These are phyloP conservation scores for Piedraia hortae DNA, from an alignment of 2,329 filamentous ascomycete genomes.

Conservation along the genomic window DNA sequence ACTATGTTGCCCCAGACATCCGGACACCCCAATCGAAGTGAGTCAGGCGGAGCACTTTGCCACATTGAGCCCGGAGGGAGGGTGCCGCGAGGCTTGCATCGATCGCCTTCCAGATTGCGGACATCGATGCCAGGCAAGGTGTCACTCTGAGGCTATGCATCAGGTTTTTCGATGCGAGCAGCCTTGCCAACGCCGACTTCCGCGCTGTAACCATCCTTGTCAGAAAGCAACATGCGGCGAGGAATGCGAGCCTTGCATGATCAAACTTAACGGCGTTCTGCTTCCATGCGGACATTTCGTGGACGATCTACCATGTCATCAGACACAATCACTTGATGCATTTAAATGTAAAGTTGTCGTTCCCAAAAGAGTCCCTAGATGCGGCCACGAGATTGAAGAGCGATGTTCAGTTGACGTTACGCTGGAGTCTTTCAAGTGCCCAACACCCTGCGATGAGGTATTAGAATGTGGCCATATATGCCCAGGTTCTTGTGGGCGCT, in stretches of 20 bases:
- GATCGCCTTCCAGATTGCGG: slow-evolving; percentile 19
- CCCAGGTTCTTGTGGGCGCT: slow-evolving; percentile 21
- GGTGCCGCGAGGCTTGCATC: slow-evolving; percentile 26
- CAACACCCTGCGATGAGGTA: slow-evolving; percentile 17
- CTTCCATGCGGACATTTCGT: slow-evolving; percentile 10
- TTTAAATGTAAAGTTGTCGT: slow-evolving; percentile 25
- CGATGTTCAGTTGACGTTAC: slow-evolving; percentile 24
- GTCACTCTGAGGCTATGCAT: slow-evolving; percentile 19
- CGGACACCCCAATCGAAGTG: slow-evolving; percentile 22
- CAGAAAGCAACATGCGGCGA: slow-evolving; percentile 15
- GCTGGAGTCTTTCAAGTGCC: slow-evolving; percentile 20
- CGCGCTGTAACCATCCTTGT: slow-evolving; percentile 18
- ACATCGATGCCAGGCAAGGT: slow-evolving; percentile 18
- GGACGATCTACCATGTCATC: slow-evolving; percentile 7
- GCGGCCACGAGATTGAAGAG: slow-evolving; percentile 25
- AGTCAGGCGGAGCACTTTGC: slow-evolving; percentile 30
- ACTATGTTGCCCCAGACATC: slow-evolving; percentile 34
- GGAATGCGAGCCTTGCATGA: slow-evolving; percentile 8
- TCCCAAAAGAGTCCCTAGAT: slow-evolving; percentile 23
- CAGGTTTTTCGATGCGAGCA: slow-evolving; percentile 16
- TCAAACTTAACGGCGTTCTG: slow-evolving; percentile 8
- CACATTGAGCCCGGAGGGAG: slow-evolving; percentile 30
- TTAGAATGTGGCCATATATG: slow-evolving; percentile 39
- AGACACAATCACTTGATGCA: slow-evolving; percentile 15
- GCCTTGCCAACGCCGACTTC: slow-evolving; percentile 13